Conservation (phyloP, 495 filamentous ascomycete species). For the Xylaria castorea region DNA sequence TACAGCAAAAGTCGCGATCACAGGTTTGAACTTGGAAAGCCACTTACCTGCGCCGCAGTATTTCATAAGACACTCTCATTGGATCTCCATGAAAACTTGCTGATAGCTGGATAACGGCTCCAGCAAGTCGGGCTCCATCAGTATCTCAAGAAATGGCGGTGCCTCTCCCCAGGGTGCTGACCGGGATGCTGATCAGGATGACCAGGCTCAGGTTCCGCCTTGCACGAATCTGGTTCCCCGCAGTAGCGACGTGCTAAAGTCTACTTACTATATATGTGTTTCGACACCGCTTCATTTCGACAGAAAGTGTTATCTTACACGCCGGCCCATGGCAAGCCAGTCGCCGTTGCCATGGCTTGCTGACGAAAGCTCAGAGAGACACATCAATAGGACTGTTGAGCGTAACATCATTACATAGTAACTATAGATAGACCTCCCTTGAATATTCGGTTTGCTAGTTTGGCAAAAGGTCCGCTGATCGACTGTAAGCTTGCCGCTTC, state of each 20-base stretch:
- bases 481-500: conserved; percentile 13
- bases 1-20: neutral
- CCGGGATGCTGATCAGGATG: neutral
- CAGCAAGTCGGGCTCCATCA: too few species aligned
- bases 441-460: neutral
- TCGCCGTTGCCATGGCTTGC: neutral
- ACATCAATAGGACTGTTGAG: neutral
- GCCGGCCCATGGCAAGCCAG: neutral
- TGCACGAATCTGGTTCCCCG: conserved; percentile 6
- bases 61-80: neutral
- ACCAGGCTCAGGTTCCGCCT: conserved; percentile 3
- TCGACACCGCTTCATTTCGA: neutral
- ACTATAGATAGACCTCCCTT: neutral
- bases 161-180: conserved; percentile 6
- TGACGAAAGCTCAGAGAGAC: too few species aligned
- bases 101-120: conserved; percentile 2
- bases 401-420: neutral
- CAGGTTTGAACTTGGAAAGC: neutral
- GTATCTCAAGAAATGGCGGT: neutral
- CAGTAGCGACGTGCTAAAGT: conserved; percentile 3
- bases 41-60: neutral
- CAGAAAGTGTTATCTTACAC: neutral
- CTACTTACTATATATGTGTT: neutral
- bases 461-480: neutral
- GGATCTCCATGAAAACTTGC: conserved; percentile 6